Evolutionary conservation across 169 alveolate species (phyloP).

Genomic region (Babesia bovis): DNA sequence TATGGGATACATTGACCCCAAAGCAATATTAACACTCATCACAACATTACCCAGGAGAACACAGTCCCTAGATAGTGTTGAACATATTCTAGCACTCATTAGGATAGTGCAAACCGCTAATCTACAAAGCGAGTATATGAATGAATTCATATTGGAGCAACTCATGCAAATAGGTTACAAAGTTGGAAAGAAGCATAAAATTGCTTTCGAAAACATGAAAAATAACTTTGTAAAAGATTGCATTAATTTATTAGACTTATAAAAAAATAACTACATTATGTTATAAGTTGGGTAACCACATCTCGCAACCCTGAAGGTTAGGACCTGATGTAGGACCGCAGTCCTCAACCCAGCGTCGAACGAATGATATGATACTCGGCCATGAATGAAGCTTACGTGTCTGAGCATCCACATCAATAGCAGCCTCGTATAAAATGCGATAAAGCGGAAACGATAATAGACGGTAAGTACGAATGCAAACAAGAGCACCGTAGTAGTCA

Average conservation of each 20-base stretch:
- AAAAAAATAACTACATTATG: too few species aligned
- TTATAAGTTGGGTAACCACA: constrained; percentile 57
- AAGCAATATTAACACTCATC: constrained; percentile 19
- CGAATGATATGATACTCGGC: constrained; percentile 48
- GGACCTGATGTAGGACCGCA: constrained; percentile 37
- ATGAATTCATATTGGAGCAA: constrained; percentile 24
- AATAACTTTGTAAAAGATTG: neutral
- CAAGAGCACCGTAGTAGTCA: constrained; percentile 38
- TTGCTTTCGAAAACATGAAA: too few species aligned
- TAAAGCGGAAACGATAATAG: constrained; percentile 31
- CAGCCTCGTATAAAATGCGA: constrained; percentile 52
- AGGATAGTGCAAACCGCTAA: neutral
- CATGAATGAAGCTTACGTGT: constrained; percentile 40
- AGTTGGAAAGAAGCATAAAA: constrained; percentile 14
- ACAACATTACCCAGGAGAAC: constrained; percentile 29
- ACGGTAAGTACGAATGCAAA: constrained; percentile 11
- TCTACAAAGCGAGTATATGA: constrained; percentile 34
- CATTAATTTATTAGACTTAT: too few species aligned
- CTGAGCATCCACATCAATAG: constrained; percentile 52
- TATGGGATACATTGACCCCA: constrained; percentile 16
- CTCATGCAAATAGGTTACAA: constrained; percentile 45
- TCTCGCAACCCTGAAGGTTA: constrained; percentile 40
- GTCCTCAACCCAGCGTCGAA: constrained; percentile 52
- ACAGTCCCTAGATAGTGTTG: constrained; percentile 37
- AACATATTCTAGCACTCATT: constrained; percentile 14